These are phyloP conservation scores for Termitomyces sp. DNA, from an alignment of 768 basidiomycete species.

Conservation along the genomic window DNA sequence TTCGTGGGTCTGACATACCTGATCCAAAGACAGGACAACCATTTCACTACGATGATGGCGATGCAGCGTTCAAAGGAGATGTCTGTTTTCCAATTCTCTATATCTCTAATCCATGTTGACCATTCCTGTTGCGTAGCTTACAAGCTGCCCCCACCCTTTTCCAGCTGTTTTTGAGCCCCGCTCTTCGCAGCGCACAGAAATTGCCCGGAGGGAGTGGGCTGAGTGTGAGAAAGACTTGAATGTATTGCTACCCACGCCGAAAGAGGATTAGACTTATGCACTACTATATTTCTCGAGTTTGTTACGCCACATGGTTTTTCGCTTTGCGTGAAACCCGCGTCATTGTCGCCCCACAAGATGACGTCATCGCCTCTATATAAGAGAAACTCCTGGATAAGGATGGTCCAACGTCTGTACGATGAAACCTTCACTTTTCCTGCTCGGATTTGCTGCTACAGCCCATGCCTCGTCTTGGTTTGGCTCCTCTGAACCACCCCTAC, in stretches of 20 bases:
- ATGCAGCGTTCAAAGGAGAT: background rate
- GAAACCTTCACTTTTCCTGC: slow-evolving; percentile 22
- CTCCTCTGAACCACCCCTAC: slow-evolving; percentile 25
- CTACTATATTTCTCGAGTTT: too few relatives aligned
- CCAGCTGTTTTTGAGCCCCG: background rate
- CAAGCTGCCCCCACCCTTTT: background rate
- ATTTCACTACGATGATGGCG: background rate
- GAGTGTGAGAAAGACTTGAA: background rate
- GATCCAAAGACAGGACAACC: background rate
- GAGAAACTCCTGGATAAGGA: background rate
- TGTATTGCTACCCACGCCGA: background rate
- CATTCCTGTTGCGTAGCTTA: background rate
- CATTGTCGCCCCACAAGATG: slow-evolving; percentile 14
- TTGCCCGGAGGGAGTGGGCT: background rate
- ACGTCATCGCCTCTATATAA: slow-evolving; percentile 15
- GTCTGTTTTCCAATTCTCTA: background rate
- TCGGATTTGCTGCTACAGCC: slow-evolving; percentile 26
- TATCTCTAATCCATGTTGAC: background rate
- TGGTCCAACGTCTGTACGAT: slow-evolving; percentile 11
- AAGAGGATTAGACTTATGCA: background rate
- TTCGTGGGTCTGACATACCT: background rate
- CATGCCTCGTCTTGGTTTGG: slow-evolving; percentile 50
- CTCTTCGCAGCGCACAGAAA: background rate
- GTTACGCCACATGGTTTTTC: slow-evolving; percentile 1
- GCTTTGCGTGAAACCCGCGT: slow-evolving; percentile 4